Base-by-base conservation (phyloP, 108 stramenopile species). In the Fragilaria radians region DNA sequence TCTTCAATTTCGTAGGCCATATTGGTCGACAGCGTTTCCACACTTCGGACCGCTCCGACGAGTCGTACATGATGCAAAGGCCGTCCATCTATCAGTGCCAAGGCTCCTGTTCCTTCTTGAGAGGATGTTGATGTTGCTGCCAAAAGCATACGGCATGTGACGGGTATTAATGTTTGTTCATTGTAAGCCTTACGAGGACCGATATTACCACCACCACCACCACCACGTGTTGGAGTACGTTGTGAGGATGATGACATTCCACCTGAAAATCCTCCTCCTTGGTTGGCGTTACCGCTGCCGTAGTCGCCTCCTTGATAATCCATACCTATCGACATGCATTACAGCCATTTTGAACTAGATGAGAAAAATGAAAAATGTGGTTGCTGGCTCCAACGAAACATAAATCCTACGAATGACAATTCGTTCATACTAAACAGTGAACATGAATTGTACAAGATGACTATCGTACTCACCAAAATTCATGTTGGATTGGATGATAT, bases 151-250 rank as follows among this genome's bases (percentile, higher is more conserved):
- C 67, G 66, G 55, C 80, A 66, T 1, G 93, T 94, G 28, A 85
- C 62, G 14, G 93, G 88, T 9, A 82, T 74, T 11, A 91, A 55
- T 19, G 86, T 85, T 67, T 89, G 89, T 52, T 89, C 86, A 56
- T 91, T 83, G 66, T 88, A 86, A 57, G 73, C 48, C 18, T 74
- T 70, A 49, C 80, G 74, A 28, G 59, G 54, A 32, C 47, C 36
- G 0, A 28, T 31, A 7, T 52, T 58, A 33, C 64, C 64, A 29
- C 57, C 62, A 19, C 54, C 52, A 19, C 18, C 51, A 32, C 66
- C 64, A 19, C 62, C 71, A 25, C 48, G 49, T 18, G 45, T 33
- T 31, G 19, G 46, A 18, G 34, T 45, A 23, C 49, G 56, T n/a
- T 56, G 56, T 25, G 54, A 59, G 19, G 45, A 50, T 28, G 54